These are phyloP conservation scores for Amaranthus hypochondriacus DNA, from an alignment of 148 eudicot species.

Conservation along the genomic window DNA sequence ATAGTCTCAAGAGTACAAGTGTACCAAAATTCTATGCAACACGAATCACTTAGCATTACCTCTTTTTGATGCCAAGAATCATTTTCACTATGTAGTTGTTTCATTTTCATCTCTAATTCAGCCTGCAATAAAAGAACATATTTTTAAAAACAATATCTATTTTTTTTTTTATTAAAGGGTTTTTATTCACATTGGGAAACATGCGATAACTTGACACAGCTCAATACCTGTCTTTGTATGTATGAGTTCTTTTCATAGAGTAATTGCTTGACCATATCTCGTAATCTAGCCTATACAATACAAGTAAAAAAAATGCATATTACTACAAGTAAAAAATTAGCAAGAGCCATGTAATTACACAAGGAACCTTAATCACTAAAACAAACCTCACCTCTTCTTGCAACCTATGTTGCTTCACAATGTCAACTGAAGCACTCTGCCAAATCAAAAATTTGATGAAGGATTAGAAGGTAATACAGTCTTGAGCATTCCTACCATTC, in stretches of 20 bases:
- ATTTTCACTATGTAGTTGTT: slow-evolving; percentile 47
- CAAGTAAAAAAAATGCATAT: neutral
- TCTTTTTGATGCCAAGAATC: slow-evolving; percentile 63
- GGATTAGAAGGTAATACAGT: slow-evolving; percentile 5
- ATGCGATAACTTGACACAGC: neutral
- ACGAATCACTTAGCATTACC: slow-evolving; percentile 32
- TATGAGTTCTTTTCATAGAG: slow-evolving; percentile 39
- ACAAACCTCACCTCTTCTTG: slow-evolving; percentile 39
- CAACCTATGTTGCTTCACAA: slow-evolving; percentile 37
- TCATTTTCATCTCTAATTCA: slow-evolving; percentile 40
- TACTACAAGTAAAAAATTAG: slow-evolving; percentile 4
- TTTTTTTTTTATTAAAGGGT: neutral
- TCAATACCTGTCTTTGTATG: slow-evolving; percentile 47
- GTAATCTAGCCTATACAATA: slow-evolving; percentile 39
- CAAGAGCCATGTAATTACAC: neutral
- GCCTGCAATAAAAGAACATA: slow-evolving; percentile 30
- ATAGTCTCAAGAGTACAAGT: neutral
- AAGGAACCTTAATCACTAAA: neutral
- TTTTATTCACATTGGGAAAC: neutral
- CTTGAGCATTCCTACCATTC: neutral
- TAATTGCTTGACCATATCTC: slow-evolving; percentile 40
- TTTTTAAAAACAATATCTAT: neutral
- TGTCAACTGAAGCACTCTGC: slow-evolving; percentile 35
- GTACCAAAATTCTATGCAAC: neutral
- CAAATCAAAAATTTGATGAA: slow-evolving; percentile 18